Evolutionary conservation across 441 rosid genomes (phyloP).

Genomic region (Biscutella laevigata): DNA sequence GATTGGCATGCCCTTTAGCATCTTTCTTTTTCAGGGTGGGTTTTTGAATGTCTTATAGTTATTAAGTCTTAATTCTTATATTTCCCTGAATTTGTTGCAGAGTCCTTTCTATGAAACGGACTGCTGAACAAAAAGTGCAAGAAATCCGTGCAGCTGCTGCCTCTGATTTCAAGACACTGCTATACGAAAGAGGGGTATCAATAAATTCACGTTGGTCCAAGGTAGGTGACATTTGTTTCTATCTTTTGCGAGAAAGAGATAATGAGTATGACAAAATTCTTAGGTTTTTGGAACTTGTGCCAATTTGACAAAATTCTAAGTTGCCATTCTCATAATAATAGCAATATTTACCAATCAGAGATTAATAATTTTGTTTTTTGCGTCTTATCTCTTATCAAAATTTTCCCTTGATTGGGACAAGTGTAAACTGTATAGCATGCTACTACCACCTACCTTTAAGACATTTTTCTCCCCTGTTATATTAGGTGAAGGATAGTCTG

Average conservation of each 20-base stretch:
- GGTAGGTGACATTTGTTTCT: constrained; percentile 39
- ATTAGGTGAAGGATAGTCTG: constrained; percentile 78
- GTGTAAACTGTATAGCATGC: background rate
- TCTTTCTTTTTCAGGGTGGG: constrained; percentile 26
- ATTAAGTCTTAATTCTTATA: background rate
- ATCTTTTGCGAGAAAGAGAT: background rate
- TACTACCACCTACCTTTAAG: background rate
- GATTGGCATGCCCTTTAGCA: background rate
- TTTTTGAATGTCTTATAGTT: constrained; percentile 21
- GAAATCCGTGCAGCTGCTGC: constrained; percentile 64
- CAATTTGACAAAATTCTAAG: background rate
- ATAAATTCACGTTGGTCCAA: constrained; percentile 79
- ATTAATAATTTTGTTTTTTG: background rate
- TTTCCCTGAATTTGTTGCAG: constrained; percentile 33
- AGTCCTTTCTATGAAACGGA: constrained; percentile 65
- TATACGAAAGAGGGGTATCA: constrained; percentile 64
- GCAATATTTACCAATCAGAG: background rate
- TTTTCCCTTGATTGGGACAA: background rate
- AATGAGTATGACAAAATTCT: background rate
- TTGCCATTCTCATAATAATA: too few species aligned
- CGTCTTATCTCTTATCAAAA: background rate
- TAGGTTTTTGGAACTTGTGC: constrained; percentile 1
- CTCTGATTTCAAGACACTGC: constrained; percentile 77
- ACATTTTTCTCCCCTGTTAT: background rate
- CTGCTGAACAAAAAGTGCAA: constrained; percentile 68